Evolutionary conservation across 805 yeast genomes (phyloP), one percentile per base, ranked within the genome.

Genomic region (Metschnikowia kofuensis): DNA sequence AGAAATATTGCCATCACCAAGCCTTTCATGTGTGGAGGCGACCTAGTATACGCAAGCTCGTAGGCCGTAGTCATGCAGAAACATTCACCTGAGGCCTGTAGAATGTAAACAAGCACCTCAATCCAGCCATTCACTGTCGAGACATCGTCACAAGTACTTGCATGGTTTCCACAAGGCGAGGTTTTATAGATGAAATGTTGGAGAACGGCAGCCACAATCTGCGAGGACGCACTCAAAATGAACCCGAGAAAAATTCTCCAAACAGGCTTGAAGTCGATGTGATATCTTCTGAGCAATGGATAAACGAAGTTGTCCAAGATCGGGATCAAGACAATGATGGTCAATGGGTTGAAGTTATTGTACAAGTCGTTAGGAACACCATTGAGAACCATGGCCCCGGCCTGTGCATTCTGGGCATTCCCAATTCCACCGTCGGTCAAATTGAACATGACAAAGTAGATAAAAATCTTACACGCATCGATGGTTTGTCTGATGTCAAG

Each of bases 361-460:
- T 78, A 76, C 56, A 79, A 70, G 68, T 79, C 83, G 57, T 79
- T 79, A 50, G 83, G 83, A 55, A 79, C 79, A 41, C 80, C 80
- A 29, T 75, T 65, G 30, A 77, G 66, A 9, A 72, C 62, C 83
- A 79, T 77, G 31, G 79, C 70, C 52, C 79, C 80, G 42, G 82
- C 81, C 61, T 78, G 82, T 3, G 80, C 75, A 49, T 72, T 77
- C 58, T 74, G 79, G 52, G 66, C 61, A 36, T 75, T 65, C 29
- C 80, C 80, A 56, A 77, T 67, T 53, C 82, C 82, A 49, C 74
- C 66, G 58, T 78, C 81, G 50, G 75, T 74, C 64, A 66, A 57
- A 52, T 64, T 61, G 56, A 63, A 69, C 32, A 68, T 60, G 40
- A 68, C 64, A 58, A 63, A 78, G 64, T 70, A 77, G 27, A 70